Conservation (phyloP, 2,329 filamentous ascomycete genomes). For the Stagonosporopsis tanaceti region DNA sequence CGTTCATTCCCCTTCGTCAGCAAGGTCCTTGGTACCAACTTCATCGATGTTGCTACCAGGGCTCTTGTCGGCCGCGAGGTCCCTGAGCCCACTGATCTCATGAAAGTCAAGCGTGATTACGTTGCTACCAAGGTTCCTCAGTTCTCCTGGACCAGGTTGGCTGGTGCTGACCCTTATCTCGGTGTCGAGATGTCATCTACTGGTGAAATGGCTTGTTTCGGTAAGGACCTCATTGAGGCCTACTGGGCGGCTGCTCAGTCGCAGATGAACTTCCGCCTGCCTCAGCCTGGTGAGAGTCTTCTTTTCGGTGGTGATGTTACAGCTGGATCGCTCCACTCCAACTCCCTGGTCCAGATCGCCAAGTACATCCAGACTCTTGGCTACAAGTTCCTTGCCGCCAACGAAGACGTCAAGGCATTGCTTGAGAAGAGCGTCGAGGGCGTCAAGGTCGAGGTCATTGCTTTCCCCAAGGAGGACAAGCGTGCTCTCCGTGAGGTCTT, state of each 20-base stretch:
- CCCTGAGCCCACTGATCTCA: slow-evolving; percentile 84
- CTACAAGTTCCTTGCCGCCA: slow-evolving; percentile 93
- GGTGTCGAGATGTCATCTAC: slow-evolving; percentile 98
- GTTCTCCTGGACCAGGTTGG: slow-evolving; percentile 98
- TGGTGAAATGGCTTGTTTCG: slow-evolving; percentile 98
- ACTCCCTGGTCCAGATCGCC: slow-evolving; percentile 78
- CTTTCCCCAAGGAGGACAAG: slow-evolving; percentile 97
- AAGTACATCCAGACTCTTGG: slow-evolving; percentile 87
- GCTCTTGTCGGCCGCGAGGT: slow-evolving; percentile 87
- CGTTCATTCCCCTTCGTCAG: slow-evolving; percentile 98
- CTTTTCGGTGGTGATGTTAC: slow-evolving; percentile 87
- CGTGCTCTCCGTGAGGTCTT: slow-evolving; percentile 93
- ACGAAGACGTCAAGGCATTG: slow-evolving; percentile 80
- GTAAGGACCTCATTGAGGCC: slow-evolving; percentile 91
- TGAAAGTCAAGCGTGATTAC: slow-evolving; percentile 89
- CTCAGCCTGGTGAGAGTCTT: slow-evolving; percentile 92
- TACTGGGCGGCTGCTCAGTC: slow-evolving; percentile 98
- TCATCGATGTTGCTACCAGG: slow-evolving; percentile 94
- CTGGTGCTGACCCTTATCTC: slow-evolving; percentile 95
- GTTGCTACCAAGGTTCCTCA: slow-evolving; percentile 97
- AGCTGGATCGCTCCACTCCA: slow-evolving; percentile 56
- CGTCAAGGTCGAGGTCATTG: slow-evolving; percentile 84
- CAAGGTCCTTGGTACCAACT: slow-evolving; percentile 96
- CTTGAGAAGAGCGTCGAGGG: slow-evolving; percentile 76
- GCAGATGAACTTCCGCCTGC: slow-evolving; percentile 99